Percentiles rank a stretch among this genome's conserved stretches.
phyloP scores from a whole-genome alignment of 1,284 basidiomycete genomes.

The Sporisorium exsertum region DNA sequence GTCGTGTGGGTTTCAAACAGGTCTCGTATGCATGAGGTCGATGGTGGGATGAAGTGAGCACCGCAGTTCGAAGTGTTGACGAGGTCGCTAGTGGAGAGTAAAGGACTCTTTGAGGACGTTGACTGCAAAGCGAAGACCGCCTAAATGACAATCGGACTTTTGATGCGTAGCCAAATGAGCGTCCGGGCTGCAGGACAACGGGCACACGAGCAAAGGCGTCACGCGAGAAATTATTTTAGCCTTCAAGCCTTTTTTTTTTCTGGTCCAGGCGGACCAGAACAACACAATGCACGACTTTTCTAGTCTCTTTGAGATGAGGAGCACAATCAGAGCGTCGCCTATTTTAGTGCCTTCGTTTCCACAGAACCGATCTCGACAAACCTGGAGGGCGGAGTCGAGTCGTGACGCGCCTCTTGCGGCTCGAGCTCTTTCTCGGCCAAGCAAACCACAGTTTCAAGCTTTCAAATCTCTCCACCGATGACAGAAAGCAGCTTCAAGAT shows the following conservation, averaged over 20 bases:
- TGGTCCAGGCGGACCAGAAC: no score
- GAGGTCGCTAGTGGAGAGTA: neutral
- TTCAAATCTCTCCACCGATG: no score
- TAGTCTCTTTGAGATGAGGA: no score
- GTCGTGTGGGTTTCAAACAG: neutral
- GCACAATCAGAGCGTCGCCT: neutral
- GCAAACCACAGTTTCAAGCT: neutral
- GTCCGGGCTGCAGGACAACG: neutral
- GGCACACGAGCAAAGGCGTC: slow-evolving; percentile 4
- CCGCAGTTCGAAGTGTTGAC: neutral
- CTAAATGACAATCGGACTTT: neutral
- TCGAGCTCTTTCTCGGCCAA: neutral
- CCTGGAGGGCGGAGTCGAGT: neutral
- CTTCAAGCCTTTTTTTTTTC: neutral
- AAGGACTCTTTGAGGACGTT: neutral
- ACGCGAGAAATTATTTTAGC: neutral
- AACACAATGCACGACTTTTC: no score
- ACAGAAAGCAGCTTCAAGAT: no score
- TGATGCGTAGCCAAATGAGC: neutral
- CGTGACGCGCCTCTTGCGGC: neutral
- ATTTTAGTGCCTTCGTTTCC: neutral
- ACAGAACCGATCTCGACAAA: slow-evolving; percentile 9
- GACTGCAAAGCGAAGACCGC: neutral
- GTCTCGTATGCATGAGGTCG: neutral
- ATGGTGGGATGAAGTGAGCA: neutral